Conservation (phyloP, 352 stramenopile species). For the Globisporangium spinosum region DNA sequence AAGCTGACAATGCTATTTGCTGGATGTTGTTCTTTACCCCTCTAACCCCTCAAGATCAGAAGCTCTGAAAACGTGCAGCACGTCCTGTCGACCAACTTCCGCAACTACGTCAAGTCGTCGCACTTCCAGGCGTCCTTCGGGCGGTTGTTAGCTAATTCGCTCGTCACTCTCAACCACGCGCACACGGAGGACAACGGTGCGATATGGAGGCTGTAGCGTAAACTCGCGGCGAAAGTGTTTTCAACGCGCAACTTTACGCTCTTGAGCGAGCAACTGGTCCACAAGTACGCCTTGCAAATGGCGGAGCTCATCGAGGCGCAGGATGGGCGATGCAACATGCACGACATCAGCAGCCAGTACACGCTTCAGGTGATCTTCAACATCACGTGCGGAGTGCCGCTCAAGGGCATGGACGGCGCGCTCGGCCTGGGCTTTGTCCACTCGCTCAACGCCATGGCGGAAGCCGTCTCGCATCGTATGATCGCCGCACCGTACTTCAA, state of each 20-base stretch:
- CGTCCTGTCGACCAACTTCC: conserved; percentile 53
- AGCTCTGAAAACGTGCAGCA: conserved; percentile 59
- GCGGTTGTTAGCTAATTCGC: conserved; percentile 58
- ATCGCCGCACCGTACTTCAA: conserved; percentile 66
- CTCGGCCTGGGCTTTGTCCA: conserved; percentile 27
- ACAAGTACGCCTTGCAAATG: not conserved
- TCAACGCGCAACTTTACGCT: not conserved
- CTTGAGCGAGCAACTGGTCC: not conserved
- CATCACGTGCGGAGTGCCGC: conserved; percentile 43
- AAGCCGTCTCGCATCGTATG: conserved; percentile 35
- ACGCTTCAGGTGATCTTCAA: conserved; percentile 56
- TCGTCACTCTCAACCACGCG: conserved; percentile 62
- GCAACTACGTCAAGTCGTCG: conserved; percentile 67
- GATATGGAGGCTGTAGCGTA: not conserved
- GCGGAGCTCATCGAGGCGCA: not conserved
- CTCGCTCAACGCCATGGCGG: conserved; percentile 48
- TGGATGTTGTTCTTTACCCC: no score
- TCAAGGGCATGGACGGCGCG: conserved; percentile 28
- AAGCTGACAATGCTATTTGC: no score
- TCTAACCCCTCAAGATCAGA: conserved; percentile 25
- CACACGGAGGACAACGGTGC: not conserved
- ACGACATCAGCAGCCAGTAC: conserved; percentile 41
- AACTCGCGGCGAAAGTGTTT: not conserved
- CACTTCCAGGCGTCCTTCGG: conserved; percentile 55
- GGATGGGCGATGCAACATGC: conserved; percentile 35